Percentiles rank a stretch among this genome's conserved stretches.
Conservation (phyloP, 805 yeast genomes). For the Ogataea pignaliae region DNA sequence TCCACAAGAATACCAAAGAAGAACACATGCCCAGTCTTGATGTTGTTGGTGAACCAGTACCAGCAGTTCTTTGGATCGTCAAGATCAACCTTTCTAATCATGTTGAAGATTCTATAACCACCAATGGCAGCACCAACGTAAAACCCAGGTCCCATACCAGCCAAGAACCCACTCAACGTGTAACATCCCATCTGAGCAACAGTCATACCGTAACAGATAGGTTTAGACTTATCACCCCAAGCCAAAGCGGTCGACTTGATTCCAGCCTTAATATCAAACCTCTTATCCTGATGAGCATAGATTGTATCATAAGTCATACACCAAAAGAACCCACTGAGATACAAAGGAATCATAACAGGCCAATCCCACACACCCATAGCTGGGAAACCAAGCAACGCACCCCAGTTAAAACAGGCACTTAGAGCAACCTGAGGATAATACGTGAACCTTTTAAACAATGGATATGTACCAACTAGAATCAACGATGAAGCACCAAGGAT, state of each 20-base stretch:
- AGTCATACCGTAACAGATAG: slow-evolving; percentile 59
- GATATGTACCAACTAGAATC: slow-evolving; percentile 79
- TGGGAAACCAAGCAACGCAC: slow-evolving; percentile 88
- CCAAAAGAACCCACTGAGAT: slow-evolving; percentile 79
- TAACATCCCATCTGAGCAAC: slow-evolving; percentile 63
- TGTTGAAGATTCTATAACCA: slow-evolving; percentile 59
- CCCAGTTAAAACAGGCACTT: slow-evolving; percentile 89
- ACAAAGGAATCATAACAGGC: slow-evolving; percentile 74
- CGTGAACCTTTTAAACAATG: slow-evolving; percentile 90
- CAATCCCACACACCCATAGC: slow-evolving; percentile 86
- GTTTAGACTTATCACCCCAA: slow-evolving; percentile 82
- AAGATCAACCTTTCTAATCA: slow-evolving; percentile 72
- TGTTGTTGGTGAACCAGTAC: slow-evolving; percentile 71
- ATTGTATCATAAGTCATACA: slow-evolving; percentile 94
- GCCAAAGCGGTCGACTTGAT: slow-evolving; percentile 92
- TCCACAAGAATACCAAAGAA: slow-evolving; percentile 65
- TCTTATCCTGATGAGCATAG: slow-evolving; percentile 96
- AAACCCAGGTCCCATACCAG: slow-evolving; percentile 87
- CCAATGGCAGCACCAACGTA: slow-evolving; percentile 62
- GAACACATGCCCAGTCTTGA: slow-evolving; percentile 67
- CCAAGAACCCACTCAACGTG: slow-evolving; percentile 63
- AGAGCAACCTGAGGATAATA: slow-evolving; percentile 89
- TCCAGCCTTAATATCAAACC: slow-evolving; percentile 83
- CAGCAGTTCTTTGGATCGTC: slow-evolving; percentile 82
- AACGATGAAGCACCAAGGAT: slow-evolving; percentile 76